Evolutionary conservation across 2,329 filamentous ascomycete species (phyloP).

Genomic region (Colletotrichum graminicola): DNA sequence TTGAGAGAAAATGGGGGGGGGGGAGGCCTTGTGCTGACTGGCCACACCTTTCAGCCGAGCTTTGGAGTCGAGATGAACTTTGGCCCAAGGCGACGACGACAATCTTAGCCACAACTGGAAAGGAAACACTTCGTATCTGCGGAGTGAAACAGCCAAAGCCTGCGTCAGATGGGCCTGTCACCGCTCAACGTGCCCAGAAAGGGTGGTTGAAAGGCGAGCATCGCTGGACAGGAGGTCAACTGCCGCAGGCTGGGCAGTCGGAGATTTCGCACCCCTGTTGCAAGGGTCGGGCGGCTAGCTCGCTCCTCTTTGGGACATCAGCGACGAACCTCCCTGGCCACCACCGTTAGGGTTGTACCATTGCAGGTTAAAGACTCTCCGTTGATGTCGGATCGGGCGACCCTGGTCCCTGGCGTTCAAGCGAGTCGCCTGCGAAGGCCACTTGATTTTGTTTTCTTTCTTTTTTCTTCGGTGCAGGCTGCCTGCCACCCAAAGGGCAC

Average conservation of each 20-base stretch:
- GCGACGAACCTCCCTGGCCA: slow-evolving; percentile 11
- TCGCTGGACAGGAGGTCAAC: neutral
- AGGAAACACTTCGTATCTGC: slow-evolving; percentile 15
- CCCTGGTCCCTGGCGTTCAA: slow-evolving; percentile 13
- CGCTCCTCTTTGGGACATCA: slow-evolving; percentile 7
- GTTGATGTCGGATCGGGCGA: slow-evolving; percentile 14
- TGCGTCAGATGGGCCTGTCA: neutral
- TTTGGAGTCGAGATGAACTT: neutral
- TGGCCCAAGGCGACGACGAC: neutral
- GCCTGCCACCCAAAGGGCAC: slow-evolving; percentile 3
- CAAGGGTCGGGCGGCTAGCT: slow-evolving; percentile 11
- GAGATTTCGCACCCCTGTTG: slow-evolving; percentile 19
- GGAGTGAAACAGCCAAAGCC: slow-evolving; percentile 2
- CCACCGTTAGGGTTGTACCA: slow-evolving; percentile 40
- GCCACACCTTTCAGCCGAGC: neutral
- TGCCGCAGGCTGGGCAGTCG: slow-evolving; percentile 12
- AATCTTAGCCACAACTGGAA: slow-evolving; percentile 7
- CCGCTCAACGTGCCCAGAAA: neutral
- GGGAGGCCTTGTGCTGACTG: neutral
- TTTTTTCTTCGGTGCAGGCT: neutral
- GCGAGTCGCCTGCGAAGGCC: slow-evolving; percentile 7
- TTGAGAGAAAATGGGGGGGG: neutral
- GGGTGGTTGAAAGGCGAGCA: neutral
- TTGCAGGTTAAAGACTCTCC: slow-evolving; percentile 30
- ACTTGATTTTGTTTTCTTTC: neutral